Base-by-base conservation (phyloP, 139 green algal species). In the Coelastrella sp. region DNA sequence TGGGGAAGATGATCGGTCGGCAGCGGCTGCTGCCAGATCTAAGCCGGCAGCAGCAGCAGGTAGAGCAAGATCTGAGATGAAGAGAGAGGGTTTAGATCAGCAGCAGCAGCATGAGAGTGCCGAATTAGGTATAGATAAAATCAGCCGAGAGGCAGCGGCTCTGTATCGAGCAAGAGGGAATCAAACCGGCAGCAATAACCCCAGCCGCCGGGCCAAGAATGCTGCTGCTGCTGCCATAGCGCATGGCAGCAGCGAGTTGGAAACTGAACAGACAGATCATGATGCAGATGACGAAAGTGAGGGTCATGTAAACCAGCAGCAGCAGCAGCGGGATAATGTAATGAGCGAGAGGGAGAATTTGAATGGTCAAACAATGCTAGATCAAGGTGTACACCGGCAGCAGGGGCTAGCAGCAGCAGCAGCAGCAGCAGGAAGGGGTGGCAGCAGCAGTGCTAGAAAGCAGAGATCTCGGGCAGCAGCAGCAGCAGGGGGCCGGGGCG, bases 171-270 rank as follows among this genome's bases (percentile, higher is more conserved):
- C 22, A 22, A 80, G 22, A 58, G 74, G 74, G 22, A 23, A 23
- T 14, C 73, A 58, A 8, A 16, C 6, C 13, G 22, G 32, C 19
- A 68, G 23, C 59, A 74, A 74, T 10, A 65, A 65, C 80, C 73
- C 20, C 80, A 86, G 80, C 60, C 65, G 80, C 20, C 47, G 59
- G n/a, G 65, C 58, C 80, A 85, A 64, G 19, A 64, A 86, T 17
- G 80, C 80, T 60, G 80, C 58, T 4, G 80, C 80, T 32, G 60
- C 80, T 22, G 64, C 57, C 59, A 73, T 61, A 19, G 80, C 74
- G 17, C 7, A 58, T 23, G 74, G 74, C 23, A 58, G 74, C 23
- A 58, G 23, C 74, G 74, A 58, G 22, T 80, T 23, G 14, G 22
- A 22, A 80, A 23, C 57, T 80, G 74, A 80, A 6, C 23, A 80